Base-by-base conservation (phyloP, 352 stramenopile species). In the Thalassiosira gravida region DNA sequence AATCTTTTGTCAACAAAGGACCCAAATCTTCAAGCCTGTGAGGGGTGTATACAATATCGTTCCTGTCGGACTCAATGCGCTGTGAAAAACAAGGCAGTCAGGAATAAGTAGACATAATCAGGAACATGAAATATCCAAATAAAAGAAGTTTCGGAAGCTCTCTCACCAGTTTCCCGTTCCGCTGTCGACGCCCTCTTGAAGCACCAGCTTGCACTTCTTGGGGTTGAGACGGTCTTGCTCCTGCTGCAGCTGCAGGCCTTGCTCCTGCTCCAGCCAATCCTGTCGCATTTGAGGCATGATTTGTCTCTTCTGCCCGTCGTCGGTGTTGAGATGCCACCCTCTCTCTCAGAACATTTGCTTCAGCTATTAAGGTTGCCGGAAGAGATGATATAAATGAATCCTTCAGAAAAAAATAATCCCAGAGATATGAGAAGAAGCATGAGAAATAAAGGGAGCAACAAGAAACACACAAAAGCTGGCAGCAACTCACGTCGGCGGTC, bases 281-380 rank as follows among this genome's bases (percentile, higher is more conserved):
- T 11, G 55, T 46, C 9, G 35, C 53, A 49, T 78, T 39, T 14
- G 37, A 16, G 44, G 65, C 53, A 47, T 57, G 74, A 65, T 80
- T 57, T 37, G 61, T 42, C 50, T 90, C 74, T 57, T 94, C 77
- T 16, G 53, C 52, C 22, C 77, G 53, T n/a, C 77, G 76, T 49
- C 71, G 76, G 57, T 87, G 77, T 67, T 83, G 70, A 16, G 86
- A 91, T 24, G 72, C 77, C 25, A 95, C 94, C 16, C 97, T 91
- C 76, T 99, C 97, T 47, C 96, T 90, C 29, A 99, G 80, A 24
- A 98, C 82, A 89, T 98, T 96, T 3, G 97, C 97, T 82, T 99
- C 97, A 5, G 96, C 95, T 67, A 96, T 90, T 9, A 99, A 91
- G 78, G 97, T 94, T 3, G 95, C 94, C 9, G 97, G 95, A 11